Conservation (phyloP, 805 yeast genomes). For the Diddensiella santjacobensis region DNA sequence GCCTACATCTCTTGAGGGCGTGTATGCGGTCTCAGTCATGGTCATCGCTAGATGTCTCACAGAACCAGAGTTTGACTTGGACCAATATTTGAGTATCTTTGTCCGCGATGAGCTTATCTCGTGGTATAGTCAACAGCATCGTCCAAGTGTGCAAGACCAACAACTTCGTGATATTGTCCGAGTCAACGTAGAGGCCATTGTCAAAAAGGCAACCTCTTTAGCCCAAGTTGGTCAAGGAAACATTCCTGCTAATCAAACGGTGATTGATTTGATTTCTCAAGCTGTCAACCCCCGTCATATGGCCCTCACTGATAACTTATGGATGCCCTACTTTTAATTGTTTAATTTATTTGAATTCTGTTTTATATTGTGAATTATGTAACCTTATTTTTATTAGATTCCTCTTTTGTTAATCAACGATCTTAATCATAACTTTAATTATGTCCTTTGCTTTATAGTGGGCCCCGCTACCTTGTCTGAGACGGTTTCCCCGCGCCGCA, state of each 20-base stretch:
- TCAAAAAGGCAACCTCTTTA: slow-evolving; percentile 72
- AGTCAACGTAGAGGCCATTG: slow-evolving; percentile 79
- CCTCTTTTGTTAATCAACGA: background rate
- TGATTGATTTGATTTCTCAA: slow-evolving; percentile 83
- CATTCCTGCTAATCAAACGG: slow-evolving; percentile 80
- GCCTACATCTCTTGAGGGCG: slow-evolving; percentile 88
- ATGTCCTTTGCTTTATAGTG: no score
- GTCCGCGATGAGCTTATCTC: slow-evolving; percentile 93
- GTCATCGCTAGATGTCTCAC: slow-evolving; percentile 82
- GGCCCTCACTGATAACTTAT: slow-evolving; percentile 85
- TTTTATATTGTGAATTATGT: background rate
- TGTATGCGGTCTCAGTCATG: slow-evolving; percentile 78
- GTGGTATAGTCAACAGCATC: slow-evolving; percentile 85
- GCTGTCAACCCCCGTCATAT: slow-evolving; percentile 94
- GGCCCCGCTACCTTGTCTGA: no score
- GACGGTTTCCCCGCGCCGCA: no score
- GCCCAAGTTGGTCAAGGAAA: slow-evolving; percentile 58
- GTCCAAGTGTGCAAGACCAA: slow-evolving; percentile 76
- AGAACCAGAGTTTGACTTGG: slow-evolving; percentile 89
- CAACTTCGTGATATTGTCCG: slow-evolving; percentile 83
- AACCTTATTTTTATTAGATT: background rate
- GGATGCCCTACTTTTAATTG: slow-evolving; percentile 86
- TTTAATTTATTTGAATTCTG: background rate
- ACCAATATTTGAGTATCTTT: slow-evolving; percentile 85
- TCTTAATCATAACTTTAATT: no score